phyloP scores from a whole-genome alignment of 352 stramenopile genomes.

The Phytophthora sp. region DNA sequence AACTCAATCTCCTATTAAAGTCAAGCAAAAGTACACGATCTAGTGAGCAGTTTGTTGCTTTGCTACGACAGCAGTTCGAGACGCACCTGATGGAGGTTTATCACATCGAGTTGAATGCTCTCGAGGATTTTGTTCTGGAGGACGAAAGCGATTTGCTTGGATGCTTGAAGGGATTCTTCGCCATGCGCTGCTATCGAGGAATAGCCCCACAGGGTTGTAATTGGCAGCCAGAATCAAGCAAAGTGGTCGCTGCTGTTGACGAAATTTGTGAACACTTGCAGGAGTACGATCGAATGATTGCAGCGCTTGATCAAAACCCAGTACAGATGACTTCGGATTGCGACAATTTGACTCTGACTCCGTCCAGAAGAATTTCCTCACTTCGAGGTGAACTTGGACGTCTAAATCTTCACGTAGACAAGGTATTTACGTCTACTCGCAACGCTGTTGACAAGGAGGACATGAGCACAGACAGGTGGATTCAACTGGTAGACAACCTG shows the following conservation, averaged over 20 bases:
- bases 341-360: background rate
- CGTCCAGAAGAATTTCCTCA: conserved; percentile 12
- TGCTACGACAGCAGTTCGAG: conserved; percentile 57
- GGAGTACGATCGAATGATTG: conserved; percentile 33
- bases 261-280: conserved; percentile 35
- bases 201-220: conserved; percentile 8
- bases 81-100: conserved; percentile 54
- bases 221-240: background rate
- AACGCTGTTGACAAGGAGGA: background rate
- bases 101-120: conserved; percentile 33
- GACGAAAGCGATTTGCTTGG: conserved; percentile 45
- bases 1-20: conserved; percentile 41
- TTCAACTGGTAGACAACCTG: conserved; percentile 14
- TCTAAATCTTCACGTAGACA: conserved; percentile 23
- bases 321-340: no score
- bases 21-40: conserved; percentile 25
- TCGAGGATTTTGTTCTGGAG: conserved; percentile 33
- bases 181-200: conserved; percentile 37
- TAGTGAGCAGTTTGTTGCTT: conserved; percentile 40
- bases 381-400: conserved; percentile 12
- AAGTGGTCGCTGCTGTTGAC: conserved; percentile 22
- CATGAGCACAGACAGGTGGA: conserved; percentile 2
- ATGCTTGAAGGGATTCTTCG: conserved; percentile 44
- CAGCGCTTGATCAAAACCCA: conserved; percentile 4
- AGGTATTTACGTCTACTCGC: conserved; percentile 25